Evolutionary conservation across 495 filamentous ascomycete genomes (phyloP), one percentile per base, ranked within the genome.

Genomic region (Hypoxylon subgilvum): DNA sequence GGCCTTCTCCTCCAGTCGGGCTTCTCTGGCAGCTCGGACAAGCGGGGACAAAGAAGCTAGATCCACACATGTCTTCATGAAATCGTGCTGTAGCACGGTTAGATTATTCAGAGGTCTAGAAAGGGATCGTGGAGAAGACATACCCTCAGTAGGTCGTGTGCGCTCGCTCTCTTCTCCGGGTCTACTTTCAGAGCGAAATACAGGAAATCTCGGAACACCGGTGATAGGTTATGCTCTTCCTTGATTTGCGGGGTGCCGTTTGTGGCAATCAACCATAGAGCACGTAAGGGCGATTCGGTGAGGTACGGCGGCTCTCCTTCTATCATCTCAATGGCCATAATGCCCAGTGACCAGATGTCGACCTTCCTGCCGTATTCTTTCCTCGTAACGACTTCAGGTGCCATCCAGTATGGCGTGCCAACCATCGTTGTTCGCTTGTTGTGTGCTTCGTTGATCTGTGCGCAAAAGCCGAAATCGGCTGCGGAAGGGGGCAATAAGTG

Each of bases 241-340:
- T 97, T 97, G 76, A 98, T 92, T 27, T 87, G 81, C 4, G 94
- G 94, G 4, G 95, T 97, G 27, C 94, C 94, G 67, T 96, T 96
- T 16, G 95, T 97, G 38, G 94, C 95, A 72, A 98, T 98, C 60
- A 98, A 73, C 77, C 93, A 98, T 21, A 98, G 81, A 3, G 94
- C 94, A 34, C 94, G 85, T 35, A 98, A 84, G 6, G 94, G 94
- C 17, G 89, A 93, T 72, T 98, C 94, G 16, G 91, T 98, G 47
- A 98, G 77, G 70, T 98, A 98, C 12, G 94, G 94, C 12, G 94
- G 94, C 66, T 98, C 94, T 60, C 94, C 95, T 74, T 98, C 94
- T 57, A 98, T 96, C 94, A 98, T 98, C 72, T 98, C 94, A 63
- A 98, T 98, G n/a, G 94, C 91, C 94, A 98, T 98, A 72, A 98